Evolutionary conservation across 768 basidiomycete species (phyloP).

Genomic region (Tylopilus intermedius): DNA sequence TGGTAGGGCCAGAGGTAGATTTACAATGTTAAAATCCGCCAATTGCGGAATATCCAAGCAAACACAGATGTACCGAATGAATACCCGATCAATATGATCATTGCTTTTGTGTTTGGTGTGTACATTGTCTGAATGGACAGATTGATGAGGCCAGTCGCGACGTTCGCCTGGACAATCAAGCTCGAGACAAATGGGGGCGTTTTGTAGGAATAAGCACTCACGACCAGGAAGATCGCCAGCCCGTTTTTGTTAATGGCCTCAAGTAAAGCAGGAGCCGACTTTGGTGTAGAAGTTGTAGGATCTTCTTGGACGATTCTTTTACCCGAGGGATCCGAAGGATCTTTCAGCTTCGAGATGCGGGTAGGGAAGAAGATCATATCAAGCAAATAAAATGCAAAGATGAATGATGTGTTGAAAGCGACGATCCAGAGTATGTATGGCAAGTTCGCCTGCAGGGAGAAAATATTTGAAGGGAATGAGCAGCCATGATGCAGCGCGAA

Average conservation of each 20-base stretch:
- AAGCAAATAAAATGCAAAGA: slow-evolving; percentile 74
- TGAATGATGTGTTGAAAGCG: slow-evolving; percentile 83
- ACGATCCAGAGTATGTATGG: slow-evolving; percentile 86
- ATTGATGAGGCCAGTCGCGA: slow-evolving; percentile 82
- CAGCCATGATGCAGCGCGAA: neutral
- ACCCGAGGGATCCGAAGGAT: slow-evolving; percentile 21
- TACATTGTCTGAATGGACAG: slow-evolving; percentile 81
- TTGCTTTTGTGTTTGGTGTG: slow-evolving; percentile 46
- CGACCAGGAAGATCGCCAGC: slow-evolving; percentile 73
- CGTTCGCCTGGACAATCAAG: slow-evolving; percentile 60
- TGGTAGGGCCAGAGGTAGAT: neutral
- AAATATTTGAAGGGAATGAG: neutral
- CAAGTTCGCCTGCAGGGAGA: slow-evolving; percentile 63
- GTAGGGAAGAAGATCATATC: slow-evolving; percentile 66
- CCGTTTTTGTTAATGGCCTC: slow-evolving; percentile 83
- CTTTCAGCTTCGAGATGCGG: slow-evolving; percentile 28
- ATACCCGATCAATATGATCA: slow-evolving; percentile 62
- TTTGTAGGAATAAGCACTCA: slow-evolving; percentile 35
- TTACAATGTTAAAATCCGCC: slow-evolving; percentile 31
- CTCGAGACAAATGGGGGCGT: neutral
- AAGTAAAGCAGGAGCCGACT: slow-evolving; percentile 48
- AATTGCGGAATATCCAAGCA: slow-evolving; percentile 52
- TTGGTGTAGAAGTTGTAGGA: slow-evolving; percentile 14
- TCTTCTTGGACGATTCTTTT: slow-evolving; percentile 25
- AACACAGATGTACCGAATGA: slow-evolving; percentile 50